phyloP scores from a whole-genome alignment of 805 yeast species.

The Yamadazyma phyllophila region DNA sequence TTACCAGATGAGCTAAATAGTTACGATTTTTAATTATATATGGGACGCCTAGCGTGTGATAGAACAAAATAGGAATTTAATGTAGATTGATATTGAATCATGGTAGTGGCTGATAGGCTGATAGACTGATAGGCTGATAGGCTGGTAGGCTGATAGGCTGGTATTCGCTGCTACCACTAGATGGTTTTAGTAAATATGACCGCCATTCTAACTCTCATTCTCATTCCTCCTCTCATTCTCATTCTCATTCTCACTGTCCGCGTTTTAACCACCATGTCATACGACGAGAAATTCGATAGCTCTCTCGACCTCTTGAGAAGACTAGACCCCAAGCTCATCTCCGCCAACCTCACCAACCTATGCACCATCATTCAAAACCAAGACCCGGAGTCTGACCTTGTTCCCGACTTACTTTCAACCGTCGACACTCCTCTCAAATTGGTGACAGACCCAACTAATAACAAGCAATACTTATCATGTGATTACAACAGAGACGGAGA shows the following conservation, averaged over 20 bases:
- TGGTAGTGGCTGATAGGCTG: too few relatives aligned
- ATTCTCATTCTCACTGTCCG: background rate
- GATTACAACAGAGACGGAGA: conserved; percentile 96
- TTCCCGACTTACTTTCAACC: conserved; percentile 82
- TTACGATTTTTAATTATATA: background rate
- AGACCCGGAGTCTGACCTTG: conserved; percentile 48
- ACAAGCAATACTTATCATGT: conserved; percentile 76
- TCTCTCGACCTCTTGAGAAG: conserved; percentile 41
- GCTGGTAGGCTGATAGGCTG: too few relatives aligned
- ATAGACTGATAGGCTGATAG: too few relatives aligned
- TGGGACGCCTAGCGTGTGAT: background rate
- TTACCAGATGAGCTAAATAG: conserved; percentile 18
- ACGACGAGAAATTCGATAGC: conserved; percentile 38
- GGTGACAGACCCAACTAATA: conserved; percentile 48
- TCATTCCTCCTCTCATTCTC: background rate
- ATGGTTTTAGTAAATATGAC: too few relatives aligned
- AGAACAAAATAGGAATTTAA: background rate
- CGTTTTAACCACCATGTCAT: conserved; percentile 4
- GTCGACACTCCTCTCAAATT: conserved; percentile 80
- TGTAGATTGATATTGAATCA: too few relatives aligned
- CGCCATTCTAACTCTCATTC: background rate
- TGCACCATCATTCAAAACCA: conserved; percentile 40
- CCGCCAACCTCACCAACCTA: conserved; percentile 32
- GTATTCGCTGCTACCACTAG: too few relatives aligned
- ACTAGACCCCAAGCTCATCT: conserved; percentile 37